A percentile compares a stretch with the other conserved stretches of the same genome.
These are phyloP conservation scores for Lithospermum erythrorhizon DNA, from an alignment of 257 asterid species.

Conservation along the genomic window DNA sequence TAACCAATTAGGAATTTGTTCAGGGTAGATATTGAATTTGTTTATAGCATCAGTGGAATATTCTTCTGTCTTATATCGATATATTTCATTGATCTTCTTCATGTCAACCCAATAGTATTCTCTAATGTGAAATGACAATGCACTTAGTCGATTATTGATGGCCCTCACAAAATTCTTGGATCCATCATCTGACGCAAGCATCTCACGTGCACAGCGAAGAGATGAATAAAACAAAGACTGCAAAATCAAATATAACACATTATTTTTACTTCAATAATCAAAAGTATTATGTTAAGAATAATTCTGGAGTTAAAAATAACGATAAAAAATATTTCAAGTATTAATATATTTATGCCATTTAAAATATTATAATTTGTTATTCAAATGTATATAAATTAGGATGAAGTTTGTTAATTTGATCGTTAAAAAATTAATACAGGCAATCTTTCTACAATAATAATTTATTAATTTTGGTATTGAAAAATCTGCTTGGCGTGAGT, in stretches of 20 bases:
- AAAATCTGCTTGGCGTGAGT: no score
- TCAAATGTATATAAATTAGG: no score
- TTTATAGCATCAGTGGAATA: conserved; percentile 83
- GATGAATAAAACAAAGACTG: conserved; percentile 89
- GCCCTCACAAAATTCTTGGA: conserved; percentile 70
- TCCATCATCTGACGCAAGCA: conserved; percentile 65
- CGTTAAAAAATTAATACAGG: no score
- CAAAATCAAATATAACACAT: not conserved
- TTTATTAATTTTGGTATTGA: no score
- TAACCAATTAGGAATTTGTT: conserved; percentile 80
- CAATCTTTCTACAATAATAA: no score
- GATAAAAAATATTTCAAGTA: no score
- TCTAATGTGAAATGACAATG: conserved; percentile 76
- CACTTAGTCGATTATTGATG: conserved; percentile 72
- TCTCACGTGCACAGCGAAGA: conserved; percentile 75
- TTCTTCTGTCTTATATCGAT: conserved; percentile 85
- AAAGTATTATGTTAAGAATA: no score
- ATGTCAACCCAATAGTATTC: conserved; percentile 89
- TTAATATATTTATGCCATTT: no score
- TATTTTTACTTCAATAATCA: no score
- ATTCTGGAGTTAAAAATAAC: no score
- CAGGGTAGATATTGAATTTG: conserved; percentile 87
- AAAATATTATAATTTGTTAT: no score
- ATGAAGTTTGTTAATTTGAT: no score
- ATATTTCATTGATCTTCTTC: conserved; percentile 77